A percentile compares a stretch with the other conserved stretches of the same genome.
These are phyloP conservation scores for Gracilaria domingensis DNA, from an alignment of 23 red algal genomes.

Conservation along the genomic window DNA sequence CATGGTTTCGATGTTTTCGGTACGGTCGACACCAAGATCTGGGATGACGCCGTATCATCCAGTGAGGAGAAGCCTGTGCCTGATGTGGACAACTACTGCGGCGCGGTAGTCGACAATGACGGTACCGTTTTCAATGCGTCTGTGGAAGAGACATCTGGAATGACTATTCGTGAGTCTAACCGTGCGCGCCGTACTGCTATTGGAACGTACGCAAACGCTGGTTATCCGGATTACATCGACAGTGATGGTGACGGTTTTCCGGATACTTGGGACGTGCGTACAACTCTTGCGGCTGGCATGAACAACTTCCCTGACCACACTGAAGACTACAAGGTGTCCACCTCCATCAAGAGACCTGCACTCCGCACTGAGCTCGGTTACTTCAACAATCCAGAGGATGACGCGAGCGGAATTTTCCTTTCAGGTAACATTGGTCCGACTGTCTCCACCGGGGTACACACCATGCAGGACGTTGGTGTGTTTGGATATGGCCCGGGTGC, in stretches of 20 bases:
- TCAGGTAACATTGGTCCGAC: slow-evolving; percentile 39
- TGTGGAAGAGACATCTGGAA: neutral
- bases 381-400: slow-evolving; percentile 57
- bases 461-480: slow-evolving; percentile 66
- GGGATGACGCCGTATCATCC: slow-evolving; percentile 40
- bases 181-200: slow-evolving; percentile 44
- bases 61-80: slow-evolving; percentile 21
- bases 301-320: slow-evolving; percentile 79
- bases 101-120: slow-evolving; percentile 39
- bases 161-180: slow-evolving; percentile 29
- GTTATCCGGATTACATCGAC: slow-evolving; percentile 65
- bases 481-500: slow-evolving; percentile 59
- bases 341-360: slow-evolving; percentile 47
- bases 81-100: slow-evolving; percentile 54
- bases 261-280: slow-evolving; percentile 69
- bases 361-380: neutral
- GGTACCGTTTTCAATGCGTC: slow-evolving; percentile 28
- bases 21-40: slow-evolving; percentile 66
- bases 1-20: slow-evolving; percentile 73
- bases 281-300: slow-evolving; percentile 61
- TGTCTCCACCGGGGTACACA: slow-evolving; percentile 63
- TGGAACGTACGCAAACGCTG: slow-evolving; percentile 50
- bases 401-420: slow-evolving; percentile 51
- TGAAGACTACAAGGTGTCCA: slow-evolving; percentile 53
- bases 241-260: slow-evolving; percentile 72